Evolutionary conservation across 257 asterid genomes (phyloP), one percentile per base, ranked within the genome.

Genomic region (Solanum ossicruentum): DNA sequence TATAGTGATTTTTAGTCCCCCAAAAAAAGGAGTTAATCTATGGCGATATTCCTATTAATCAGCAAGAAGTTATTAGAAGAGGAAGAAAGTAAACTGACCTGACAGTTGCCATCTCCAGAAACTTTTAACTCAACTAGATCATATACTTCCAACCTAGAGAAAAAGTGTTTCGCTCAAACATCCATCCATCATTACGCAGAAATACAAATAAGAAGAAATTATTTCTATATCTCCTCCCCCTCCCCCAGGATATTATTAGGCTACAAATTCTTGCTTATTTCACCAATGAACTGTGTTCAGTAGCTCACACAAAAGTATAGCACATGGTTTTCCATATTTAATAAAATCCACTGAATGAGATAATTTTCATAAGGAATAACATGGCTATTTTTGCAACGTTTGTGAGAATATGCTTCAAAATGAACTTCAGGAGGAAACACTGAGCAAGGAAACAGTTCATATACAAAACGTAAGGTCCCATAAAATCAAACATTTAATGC

Each of bases 81-180:
- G 36, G 15, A 81, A 52, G 81, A 55, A 61, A 55, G 71, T 47
- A 83, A 83, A 87, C 94, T 83, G 86, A 95, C 98, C 98, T 95
- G 98, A 80, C 98, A 95, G 85, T 95, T 95, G 71, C 98, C 98
- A 86, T 95, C 98, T 88, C 98, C 98, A 28, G 91, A 87, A 82
- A 95, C 91, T 89, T 95, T 93, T 80, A 91, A 94, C 89, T 95
- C 98, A 60, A 86, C 92, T 55, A 95, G 88, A 56, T 95, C 96
- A 83, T 95, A 95, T 84, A 95, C 87, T 88, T 92, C 90, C 92
- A 95, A 89, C 85, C 98, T 95, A 54, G 21, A 65, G 55, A 71
- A 78, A 23, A 78, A 8, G 45, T 26, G 65, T 10, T 78, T 28
- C 58, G 26, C n/a, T 51, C 4, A 52, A 17, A 78, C 45, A 51